Evolutionary conservation across 2,329 filamentous ascomycete species (phyloP).

Genomic region (Macrophomina pseudophaseolina): DNA sequence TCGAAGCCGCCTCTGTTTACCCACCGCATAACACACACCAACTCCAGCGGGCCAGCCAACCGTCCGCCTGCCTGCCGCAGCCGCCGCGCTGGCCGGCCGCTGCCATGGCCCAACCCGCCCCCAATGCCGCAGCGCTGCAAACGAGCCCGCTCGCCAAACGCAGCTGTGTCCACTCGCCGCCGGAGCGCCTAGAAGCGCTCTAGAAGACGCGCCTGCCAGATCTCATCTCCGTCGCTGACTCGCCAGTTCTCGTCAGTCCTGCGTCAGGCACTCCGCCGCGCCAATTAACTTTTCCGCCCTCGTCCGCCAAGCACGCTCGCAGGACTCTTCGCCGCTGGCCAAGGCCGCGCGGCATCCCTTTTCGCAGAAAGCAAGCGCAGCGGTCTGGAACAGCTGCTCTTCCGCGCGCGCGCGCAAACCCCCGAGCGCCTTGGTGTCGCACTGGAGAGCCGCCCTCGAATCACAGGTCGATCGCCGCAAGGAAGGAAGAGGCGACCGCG

Average conservation of each 20-base stretch:
- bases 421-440: not conserved
- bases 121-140: not conserved
- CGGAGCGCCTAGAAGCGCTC: conserved; percentile 11
- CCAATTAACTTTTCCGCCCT: conserved; percentile 23
- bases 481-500: not conserved
- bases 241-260: conserved; percentile 1
- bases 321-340: not conserved
- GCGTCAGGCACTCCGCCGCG: conserved; percentile 23
- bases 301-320: conserved; percentile 10
- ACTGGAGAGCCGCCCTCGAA: not conserved
- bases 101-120: not conserved
- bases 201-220: conserved; percentile 5
- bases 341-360: conserved; percentile 24
- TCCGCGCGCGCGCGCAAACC: not conserved
- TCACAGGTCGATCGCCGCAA: not conserved
- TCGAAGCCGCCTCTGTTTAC: conserved; percentile 6
- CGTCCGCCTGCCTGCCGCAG: not conserved
- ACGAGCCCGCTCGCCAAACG: not conserved
- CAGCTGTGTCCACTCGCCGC: not conserved
- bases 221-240: conserved; percentile 18
- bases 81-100: conserved; percentile 11
- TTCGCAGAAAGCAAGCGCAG: conserved; percentile 9
- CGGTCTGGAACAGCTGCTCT: not conserved
- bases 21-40: conserved; percentile 9
- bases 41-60: no score